Evolutionary conservation across 2,329 filamentous ascomycete species (phyloP).

Genomic region (Diaporthe amygdali): DNA sequence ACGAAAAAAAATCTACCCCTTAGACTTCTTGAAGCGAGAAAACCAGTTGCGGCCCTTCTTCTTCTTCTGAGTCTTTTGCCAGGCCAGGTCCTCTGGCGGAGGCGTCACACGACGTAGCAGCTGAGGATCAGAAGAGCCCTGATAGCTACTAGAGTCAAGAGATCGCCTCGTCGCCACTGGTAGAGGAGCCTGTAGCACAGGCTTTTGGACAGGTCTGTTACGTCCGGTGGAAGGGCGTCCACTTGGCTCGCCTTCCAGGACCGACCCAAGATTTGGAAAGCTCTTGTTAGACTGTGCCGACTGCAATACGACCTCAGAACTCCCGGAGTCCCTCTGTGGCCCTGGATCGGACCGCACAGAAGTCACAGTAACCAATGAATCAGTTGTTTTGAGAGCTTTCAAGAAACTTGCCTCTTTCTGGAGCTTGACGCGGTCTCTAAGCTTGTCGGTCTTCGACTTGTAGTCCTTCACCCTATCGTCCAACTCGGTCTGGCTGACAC

Average conservation of each 20-base stretch:
- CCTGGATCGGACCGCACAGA: background rate
- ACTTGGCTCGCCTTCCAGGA: constrained; percentile 5
- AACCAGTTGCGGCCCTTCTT: constrained; percentile 6
- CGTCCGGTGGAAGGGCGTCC: background rate
- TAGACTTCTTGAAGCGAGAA: constrained; percentile 15
- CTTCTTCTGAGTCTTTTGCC: background rate
- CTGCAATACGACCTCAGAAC: background rate
- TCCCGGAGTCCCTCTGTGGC: background rate
- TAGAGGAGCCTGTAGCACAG: background rate
- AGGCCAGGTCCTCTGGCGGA: constrained; percentile 14
- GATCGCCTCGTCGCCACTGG: background rate
- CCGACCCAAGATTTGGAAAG: background rate
- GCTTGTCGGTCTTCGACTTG: constrained; percentile 62
- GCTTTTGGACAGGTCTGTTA: background rate
- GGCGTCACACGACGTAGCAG: constrained; percentile 27
- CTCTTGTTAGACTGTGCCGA: background rate
- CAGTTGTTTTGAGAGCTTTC: background rate
- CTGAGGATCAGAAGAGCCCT: background rate
- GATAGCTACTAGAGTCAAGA: background rate
- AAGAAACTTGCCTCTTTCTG: constrained; percentile 61
- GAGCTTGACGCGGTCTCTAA: constrained; percentile 59
- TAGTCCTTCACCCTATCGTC: constrained; percentile 45
- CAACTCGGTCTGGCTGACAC: constrained; percentile 37
- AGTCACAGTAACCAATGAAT: constrained; percentile 9
- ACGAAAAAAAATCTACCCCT: background rate